Conservation (phyloP, 2,329 filamentous ascomycete genomes). For the Neofusicoccum laricinum region DNA sequence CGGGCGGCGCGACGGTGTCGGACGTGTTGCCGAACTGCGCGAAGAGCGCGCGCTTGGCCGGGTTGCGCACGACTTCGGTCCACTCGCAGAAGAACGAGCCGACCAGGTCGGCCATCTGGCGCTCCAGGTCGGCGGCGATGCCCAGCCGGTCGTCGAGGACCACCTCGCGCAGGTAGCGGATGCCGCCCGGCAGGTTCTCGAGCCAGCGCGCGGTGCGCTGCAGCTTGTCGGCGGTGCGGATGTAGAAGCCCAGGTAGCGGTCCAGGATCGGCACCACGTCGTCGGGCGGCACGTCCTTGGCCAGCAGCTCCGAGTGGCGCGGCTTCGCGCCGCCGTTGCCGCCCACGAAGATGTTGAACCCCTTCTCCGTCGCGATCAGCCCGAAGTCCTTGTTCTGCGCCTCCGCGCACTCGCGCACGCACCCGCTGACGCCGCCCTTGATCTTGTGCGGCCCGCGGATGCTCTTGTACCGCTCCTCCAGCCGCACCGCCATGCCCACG, state of each 20-base stretch:
- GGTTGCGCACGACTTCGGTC: constrained; percentile 74
- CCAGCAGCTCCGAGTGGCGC: constrained; percentile 75
- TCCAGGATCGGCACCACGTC: constrained; percentile 83
- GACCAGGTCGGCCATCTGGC: constrained; percentile 83
- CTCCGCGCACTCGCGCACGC: constrained; percentile 89
- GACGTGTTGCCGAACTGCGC: constrained; percentile 79
- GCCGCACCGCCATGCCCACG: constrained; percentile 82
- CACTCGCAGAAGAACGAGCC: constrained; percentile 87
- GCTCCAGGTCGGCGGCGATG: constrained; percentile 78
- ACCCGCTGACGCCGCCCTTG: constrained; percentile 86
- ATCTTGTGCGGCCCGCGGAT: constrained; percentile 87
- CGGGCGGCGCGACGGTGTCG: constrained; percentile 61
- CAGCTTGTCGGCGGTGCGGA: constrained; percentile 85
- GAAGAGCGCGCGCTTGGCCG: constrained; percentile 67
- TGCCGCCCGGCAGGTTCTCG: constrained; percentile 77
- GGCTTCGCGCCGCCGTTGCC: constrained; percentile 89
- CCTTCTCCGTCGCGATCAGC: constrained; percentile 86
- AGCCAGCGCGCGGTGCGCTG: constrained; percentile 88
- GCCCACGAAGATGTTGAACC: constrained; percentile 88
- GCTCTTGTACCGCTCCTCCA: constrained; percentile 90
- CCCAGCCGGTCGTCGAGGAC: constrained; percentile 82
- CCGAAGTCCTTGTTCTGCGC: constrained; percentile 93
- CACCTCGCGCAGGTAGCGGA: constrained; percentile 78
- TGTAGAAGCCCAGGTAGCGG: constrained; percentile 90
- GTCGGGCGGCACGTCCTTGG: constrained; percentile 79